phyloP scores from a whole-genome alignment of 1,139 yeast genomes.

The Saccharomyces hybrid region DNA sequence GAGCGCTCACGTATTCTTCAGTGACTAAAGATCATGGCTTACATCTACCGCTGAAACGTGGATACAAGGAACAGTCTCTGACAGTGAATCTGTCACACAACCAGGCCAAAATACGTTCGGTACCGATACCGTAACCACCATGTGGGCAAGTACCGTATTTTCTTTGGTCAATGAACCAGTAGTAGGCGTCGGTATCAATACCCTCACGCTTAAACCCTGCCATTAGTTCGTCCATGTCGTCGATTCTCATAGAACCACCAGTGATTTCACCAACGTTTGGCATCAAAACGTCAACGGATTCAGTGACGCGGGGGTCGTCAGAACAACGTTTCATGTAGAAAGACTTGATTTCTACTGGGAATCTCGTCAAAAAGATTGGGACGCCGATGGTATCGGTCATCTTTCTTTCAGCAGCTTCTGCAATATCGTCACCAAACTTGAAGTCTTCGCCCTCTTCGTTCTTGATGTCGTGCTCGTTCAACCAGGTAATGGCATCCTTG shows the following conservation, averaged over 20 bases:
- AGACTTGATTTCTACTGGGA: constrained; percentile 96
- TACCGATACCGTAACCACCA: constrained; percentile 98
- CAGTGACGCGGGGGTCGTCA: constrained; percentile 92
- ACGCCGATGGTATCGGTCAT: constrained; percentile 93
- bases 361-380: constrained; percentile 84
- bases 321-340: constrained; percentile 93
- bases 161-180: constrained; percentile 95
- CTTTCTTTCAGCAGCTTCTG: constrained; percentile 98
- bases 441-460: constrained; percentile 91
- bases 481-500: constrained; percentile 88
- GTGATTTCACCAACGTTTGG: constrained; percentile 98
- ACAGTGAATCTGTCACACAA: constrained; percentile 95
- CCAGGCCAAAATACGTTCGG: constrained; percentile 98
- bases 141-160: constrained; percentile 97
- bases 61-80: constrained; percentile 94
- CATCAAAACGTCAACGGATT: constrained; percentile 95
- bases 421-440: constrained; percentile 97
- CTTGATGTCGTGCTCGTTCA: constrained; percentile 86
- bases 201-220: constrained; percentile 91
- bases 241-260: constrained; percentile 98
- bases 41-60: constrained; percentile 97
- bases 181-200: constrained; percentile 69
- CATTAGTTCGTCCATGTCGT: constrained; percentile 67
- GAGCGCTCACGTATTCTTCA: neutral
- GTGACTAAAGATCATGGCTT: constrained; percentile 51